Evolutionary conservation across 768 basidiomycete species (phyloP), one percentile per base, ranked within the genome.

Genomic region (Rhodotorula paludigena): DNA sequence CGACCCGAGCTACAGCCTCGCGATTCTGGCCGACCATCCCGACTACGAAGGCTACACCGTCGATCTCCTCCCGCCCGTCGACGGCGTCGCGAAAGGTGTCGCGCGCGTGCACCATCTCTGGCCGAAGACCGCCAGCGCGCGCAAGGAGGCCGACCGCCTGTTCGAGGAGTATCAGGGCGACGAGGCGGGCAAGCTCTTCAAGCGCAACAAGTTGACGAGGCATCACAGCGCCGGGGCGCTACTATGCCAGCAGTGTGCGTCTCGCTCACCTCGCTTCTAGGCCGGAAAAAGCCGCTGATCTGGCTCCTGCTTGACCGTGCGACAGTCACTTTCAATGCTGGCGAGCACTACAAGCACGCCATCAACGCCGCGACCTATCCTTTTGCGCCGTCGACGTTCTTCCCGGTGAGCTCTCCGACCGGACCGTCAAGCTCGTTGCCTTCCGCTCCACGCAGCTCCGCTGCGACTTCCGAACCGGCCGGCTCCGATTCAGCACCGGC

Each of bases 351-450:
- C 63, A 52, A 76, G 48, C 77, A 78, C 70, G 73, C 67, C 30
- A 75, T 76, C n/a, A 68, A 72, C 25, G 71, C 75, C 2, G 45
- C 57, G 35, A 76, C 71, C 10, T 65, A 74, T 21, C 58, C 76
- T 2, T 77, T 78, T 60, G 66, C 60, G 59, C 39, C 58, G 7
- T 9, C 23, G 21, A 9, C 32, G 0, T 25, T 11, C 49, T n/a
- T n/a, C n/a, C n/a, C n/a, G n/a, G n/a, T n/a, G n/a, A n/a, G n/a
- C n/a, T n/a, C n/a, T n/a, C n/a, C n/a, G n/a, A n/a, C n/a, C n/a
- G n/a, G n/a, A n/a, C n/a, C n/a, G n/a, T n/a, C n/a, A n/a, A n/a
- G n/a, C n/a, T n/a, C n/a, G n/a, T n/a, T n/a, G n/a, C n/a, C n/a
- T n/a, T n/a, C n/a, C n/a, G n/a, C n/a, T n/a, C n/a, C n/a, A n/a